Evolutionary conservation across 2,329 filamentous ascomycete species (phyloP).

Genomic region (Cytospora leucostoma): DNA sequence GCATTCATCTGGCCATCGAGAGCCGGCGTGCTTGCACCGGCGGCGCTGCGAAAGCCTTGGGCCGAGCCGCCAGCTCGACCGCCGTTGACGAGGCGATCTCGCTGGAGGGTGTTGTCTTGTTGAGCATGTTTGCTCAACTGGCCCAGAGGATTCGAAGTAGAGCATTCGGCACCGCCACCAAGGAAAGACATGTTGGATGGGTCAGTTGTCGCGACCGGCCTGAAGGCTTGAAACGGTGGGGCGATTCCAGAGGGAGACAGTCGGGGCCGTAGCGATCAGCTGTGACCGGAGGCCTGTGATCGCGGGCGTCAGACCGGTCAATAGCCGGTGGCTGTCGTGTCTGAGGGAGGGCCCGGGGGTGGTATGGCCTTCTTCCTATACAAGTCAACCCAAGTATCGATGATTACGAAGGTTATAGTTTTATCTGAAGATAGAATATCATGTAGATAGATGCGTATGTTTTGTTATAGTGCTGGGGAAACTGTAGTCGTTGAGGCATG

Average conservation of each 20-base stretch:
- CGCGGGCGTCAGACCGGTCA: background rate
- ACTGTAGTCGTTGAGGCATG: background rate
- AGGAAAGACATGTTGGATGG: constrained; percentile 80
- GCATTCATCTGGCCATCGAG: constrained; percentile 71
- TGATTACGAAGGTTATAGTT: background rate
- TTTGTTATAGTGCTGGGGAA: background rate
- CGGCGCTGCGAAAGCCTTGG: constrained; percentile 24
- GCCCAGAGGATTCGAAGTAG: constrained; percentile 92
- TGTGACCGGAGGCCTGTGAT: background rate
- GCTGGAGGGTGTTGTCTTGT: constrained; percentile 92
- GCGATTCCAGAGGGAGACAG: background rate
- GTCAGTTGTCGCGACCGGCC: background rate
- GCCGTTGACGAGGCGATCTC: constrained; percentile 80
- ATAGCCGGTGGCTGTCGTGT: background rate
- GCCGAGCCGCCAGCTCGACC: constrained; percentile 54
- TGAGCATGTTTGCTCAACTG: constrained; percentile 98
- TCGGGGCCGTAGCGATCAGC: too few species aligned
- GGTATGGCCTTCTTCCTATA: background rate
- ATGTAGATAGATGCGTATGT: background rate
- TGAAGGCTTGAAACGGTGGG: background rate
- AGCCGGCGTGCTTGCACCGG: constrained; percentile 17
- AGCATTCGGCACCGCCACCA: constrained; percentile 86
- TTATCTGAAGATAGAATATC: background rate
- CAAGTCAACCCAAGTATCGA: background rate
- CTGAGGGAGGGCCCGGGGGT: constrained; percentile 7